Conservation (phyloP, 371 early-diverging fungal genomes). For the Entomophthora muscae region DNA sequence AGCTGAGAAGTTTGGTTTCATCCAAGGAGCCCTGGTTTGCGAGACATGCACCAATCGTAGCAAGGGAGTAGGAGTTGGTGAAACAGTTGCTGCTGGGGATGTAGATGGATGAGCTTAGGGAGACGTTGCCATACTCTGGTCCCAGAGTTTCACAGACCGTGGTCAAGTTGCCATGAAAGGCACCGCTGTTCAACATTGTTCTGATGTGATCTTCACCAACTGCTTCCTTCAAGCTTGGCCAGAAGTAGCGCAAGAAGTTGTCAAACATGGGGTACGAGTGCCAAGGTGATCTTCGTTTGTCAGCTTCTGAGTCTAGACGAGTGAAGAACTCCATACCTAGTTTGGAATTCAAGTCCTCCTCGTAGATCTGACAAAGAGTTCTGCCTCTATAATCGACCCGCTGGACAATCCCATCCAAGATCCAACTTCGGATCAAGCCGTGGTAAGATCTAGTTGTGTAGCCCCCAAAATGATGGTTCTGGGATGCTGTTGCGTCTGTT, state of each 20-base stretch:
- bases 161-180: too few relatives aligned
- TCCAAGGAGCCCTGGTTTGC: neutral
- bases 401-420: slow-evolving; percentile 44
- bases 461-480: slow-evolving; percentile 44
- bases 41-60: neutral
- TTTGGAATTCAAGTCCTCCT: slow-evolving; percentile 24
- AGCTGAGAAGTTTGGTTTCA: neutral
- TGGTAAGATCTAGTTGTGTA: slow-evolving; percentile 32
- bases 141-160: too few relatives aligned
- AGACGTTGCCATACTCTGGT: too few relatives aligned
- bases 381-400: slow-evolving; percentile 32
- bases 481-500: slow-evolving; percentile 30
- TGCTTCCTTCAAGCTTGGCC: too few relatives aligned
- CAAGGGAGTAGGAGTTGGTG: neutral
- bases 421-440: slow-evolving; percentile 45
- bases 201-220: too few relatives aligned
- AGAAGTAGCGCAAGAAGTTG: neutral
- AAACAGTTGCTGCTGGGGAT: neutral
- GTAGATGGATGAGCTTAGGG: too few relatives aligned
- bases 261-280: neutral
- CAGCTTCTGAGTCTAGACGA: neutral
- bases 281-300: neutral
- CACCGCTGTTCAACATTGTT: too few relatives aligned
- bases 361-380: slow-evolving; percentile 33
- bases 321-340: slow-evolving; percentile 33